Evolutionary conservation across 805 yeast species (phyloP).

Genomic region (Yarrowia sp.): DNA sequence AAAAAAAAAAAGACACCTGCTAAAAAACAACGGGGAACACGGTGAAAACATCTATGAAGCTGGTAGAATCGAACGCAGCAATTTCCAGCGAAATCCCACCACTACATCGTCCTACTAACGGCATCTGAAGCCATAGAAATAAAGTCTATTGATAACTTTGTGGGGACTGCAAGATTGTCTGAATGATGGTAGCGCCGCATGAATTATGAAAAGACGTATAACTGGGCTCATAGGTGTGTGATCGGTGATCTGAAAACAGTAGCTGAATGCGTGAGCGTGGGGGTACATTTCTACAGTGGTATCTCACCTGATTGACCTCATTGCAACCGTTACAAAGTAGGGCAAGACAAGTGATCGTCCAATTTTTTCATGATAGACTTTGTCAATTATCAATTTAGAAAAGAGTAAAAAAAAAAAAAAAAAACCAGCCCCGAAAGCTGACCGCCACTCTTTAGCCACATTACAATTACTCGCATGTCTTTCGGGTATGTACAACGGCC

Average conservation of each 20-base stretch:
- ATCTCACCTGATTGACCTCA: no score
- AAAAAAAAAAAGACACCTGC: not conserved
- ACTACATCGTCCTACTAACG: not conserved
- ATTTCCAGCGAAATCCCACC: no score
- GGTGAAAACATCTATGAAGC: not conserved
- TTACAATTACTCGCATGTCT: not conserved
- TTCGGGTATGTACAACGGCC: constrained; percentile 18
- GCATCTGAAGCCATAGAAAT: not conserved
- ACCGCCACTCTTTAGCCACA: not conserved
- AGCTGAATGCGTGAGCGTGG: no score
- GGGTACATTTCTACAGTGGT: no score
- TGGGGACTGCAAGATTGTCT: not conserved
- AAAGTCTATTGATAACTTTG: not conserved
- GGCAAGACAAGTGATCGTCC: not conserved
- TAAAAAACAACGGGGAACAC: not conserved
- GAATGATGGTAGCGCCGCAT: not conserved
- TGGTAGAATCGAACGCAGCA: not conserved
- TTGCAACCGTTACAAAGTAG: no score
- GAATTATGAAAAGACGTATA: not conserved
- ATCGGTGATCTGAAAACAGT: not conserved
- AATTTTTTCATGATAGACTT: not conserved
- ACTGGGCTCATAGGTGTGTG: not conserved
- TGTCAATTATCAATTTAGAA: not conserved
- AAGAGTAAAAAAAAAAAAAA: no score
- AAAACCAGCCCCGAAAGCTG: not conserved